A percentile compares a stretch with the other conserved stretches of the same genome.
Conservation (phyloP, 305 asterid genomes). For the Nicotiana rustica region DNA sequence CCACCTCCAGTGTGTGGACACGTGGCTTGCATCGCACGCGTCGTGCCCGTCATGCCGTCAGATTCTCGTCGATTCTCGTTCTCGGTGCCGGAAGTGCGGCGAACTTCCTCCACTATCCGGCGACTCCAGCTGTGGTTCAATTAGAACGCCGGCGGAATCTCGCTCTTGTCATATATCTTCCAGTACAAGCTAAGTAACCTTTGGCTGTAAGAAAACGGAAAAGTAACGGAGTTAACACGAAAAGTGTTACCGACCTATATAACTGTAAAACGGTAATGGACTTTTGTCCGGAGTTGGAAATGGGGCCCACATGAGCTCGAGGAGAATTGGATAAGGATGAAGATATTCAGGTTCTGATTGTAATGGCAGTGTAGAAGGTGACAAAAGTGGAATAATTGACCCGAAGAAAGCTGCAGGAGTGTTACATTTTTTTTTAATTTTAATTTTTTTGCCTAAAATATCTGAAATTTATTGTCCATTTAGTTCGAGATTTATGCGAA, state of each 20-base stretch:
- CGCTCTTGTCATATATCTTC: neutral
- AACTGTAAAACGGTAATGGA: neutral
- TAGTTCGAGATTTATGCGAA: no score
- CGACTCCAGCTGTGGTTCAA: neutral
- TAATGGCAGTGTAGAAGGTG: neutral
- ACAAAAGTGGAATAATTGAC: constrained; percentile 19
- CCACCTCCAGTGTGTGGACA: constrained; percentile 60
- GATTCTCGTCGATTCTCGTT: constrained; percentile 49
- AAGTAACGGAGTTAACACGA: neutral
- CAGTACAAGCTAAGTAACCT: neutral
- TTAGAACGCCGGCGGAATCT: constrained; percentile 20
- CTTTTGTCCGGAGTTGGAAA: neutral
- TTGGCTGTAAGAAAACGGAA: no score
- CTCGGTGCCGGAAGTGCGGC: constrained; percentile 53
- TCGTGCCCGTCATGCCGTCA: constrained; percentile 71
- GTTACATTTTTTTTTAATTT: neutral
- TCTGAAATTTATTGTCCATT: no score
- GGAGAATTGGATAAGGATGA: neutral
- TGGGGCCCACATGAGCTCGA: neutral
- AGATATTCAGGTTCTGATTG: neutral
- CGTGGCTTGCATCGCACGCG: constrained; percentile 70
- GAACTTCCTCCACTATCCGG: constrained; percentile 44
- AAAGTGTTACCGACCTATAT: neutral
- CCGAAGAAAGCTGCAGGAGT: neutral
- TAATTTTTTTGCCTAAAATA: neutral